Percentiles rank a stretch among this genome's conserved stretches.
Evolutionary conservation across 116 monocot genomes (phyloP).

Genomic region (Thalassia testudinum): DNA sequence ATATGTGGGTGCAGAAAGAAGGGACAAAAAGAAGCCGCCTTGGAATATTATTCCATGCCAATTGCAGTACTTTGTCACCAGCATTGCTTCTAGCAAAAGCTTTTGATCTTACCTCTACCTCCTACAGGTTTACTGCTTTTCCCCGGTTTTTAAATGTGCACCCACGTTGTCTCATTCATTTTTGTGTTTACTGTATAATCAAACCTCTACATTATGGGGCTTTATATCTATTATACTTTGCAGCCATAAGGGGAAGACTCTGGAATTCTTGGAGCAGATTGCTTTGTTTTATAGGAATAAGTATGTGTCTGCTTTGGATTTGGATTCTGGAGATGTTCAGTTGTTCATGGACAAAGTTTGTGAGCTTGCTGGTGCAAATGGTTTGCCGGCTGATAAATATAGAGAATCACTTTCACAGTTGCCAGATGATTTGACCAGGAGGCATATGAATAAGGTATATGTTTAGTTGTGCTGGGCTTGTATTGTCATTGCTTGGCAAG

Average conservation of each 20-base stretch:
- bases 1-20: conserved; percentile 27
- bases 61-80: conserved; percentile 18
- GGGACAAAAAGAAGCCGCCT: conserved; percentile 55
- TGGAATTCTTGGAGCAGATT: conserved; percentile 71
- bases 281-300: conserved; percentile 52
- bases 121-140: conserved; percentile 46
- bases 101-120: conserved; percentile 41
- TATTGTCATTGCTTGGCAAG: neutral
- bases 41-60: conserved; percentile 46
- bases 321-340: conserved; percentile 22
- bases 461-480: neutral
- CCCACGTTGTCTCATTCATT: no score
- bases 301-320: conserved; percentile 11
- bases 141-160: no score
- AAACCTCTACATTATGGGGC: no score
- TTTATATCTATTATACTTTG: neutral
- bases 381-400: conserved; percentile 40
- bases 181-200: no score
- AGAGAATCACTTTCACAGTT: conserved; percentile 33
- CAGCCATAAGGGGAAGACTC: conserved; percentile 51
- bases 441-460: conserved; percentile 47
- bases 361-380: conserved; percentile 52
- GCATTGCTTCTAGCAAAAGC: conserved; percentile 48
- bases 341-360: conserved; percentile 45
- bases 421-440: conserved; percentile 21